phyloP scores from a whole-genome alignment of 2,329 filamentous ascomycete species.

The Fusarium mexicanum region DNA sequence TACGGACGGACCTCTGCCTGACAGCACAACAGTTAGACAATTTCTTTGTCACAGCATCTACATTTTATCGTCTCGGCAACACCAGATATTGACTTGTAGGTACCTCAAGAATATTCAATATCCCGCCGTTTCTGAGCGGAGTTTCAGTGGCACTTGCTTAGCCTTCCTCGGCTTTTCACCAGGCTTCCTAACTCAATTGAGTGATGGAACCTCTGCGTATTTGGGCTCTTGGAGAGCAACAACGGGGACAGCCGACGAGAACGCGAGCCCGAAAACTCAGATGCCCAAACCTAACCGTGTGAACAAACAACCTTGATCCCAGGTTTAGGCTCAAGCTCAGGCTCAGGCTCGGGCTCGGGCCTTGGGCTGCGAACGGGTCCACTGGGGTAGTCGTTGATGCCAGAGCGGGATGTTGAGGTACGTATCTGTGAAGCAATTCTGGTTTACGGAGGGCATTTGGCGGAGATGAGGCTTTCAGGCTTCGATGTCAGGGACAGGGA shows the following conservation, averaged over 20 bases:
- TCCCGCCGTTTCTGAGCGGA: slow-evolving; percentile 24
- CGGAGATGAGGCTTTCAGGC: slow-evolving; percentile 24
- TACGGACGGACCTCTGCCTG: background rate
- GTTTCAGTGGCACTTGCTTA: slow-evolving; percentile 20
- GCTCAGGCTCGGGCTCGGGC: background rate
- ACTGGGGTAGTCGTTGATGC: slow-evolving; percentile 5
- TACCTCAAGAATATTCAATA: slow-evolving; percentile 26
- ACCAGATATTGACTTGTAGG: slow-evolving; percentile 7
- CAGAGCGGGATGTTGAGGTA: background rate
- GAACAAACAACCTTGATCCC: slow-evolving; percentile 20
- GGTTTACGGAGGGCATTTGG: background rate
- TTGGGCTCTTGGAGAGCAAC: slow-evolving; percentile 6
- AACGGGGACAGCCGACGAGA: slow-evolving; percentile 24
- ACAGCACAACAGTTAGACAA: background rate
- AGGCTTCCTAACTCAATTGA: slow-evolving; percentile 19
- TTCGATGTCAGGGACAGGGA: slow-evolving; percentile 28
- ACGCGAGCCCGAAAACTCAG: slow-evolving; percentile 28
- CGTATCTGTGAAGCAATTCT: background rate
- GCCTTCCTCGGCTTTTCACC: slow-evolving; percentile 27
- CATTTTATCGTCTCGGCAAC: slow-evolving; percentile 13
- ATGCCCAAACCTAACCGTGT: slow-evolving; percentile 24
- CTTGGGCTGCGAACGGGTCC: slow-evolving; percentile 30
- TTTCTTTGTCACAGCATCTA: background rate
- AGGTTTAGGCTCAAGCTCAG: slow-evolving; percentile 5
- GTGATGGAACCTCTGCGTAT: slow-evolving; percentile 11